Evolutionary conservation across 768 basidiomycete species (phyloP).

Genomic region (Collybiopsis confluens): DNA sequence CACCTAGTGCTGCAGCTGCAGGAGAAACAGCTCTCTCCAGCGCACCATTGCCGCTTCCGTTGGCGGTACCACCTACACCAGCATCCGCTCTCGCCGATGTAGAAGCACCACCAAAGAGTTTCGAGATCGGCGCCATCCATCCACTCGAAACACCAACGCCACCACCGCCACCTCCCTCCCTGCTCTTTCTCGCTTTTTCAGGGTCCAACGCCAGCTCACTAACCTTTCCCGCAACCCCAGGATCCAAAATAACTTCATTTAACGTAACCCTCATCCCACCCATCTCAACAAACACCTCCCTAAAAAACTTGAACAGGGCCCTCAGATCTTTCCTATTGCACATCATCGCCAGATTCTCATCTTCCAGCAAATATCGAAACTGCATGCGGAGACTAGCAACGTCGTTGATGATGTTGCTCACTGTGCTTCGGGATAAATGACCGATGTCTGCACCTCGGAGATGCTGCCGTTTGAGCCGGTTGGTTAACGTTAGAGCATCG

Average conservation of each 20-base stretch:
- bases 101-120: slow-evolving; percentile 51
- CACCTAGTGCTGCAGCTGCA: slow-evolving; percentile 2
- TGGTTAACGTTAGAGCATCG: slow-evolving; percentile 84
- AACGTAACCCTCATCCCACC: slow-evolving; percentile 76
- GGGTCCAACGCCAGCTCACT: slow-evolving; percentile 69
- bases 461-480: slow-evolving; percentile 87
- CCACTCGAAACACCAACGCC: slow-evolving; percentile 35
- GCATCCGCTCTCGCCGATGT: slow-evolving; percentile 22
- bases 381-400: slow-evolving; percentile 62
- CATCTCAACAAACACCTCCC: slow-evolving; percentile 80
- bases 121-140: slow-evolving; percentile 88
- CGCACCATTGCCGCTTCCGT: neutral
- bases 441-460: slow-evolving; percentile 81
- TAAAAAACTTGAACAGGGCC: slow-evolving; percentile 76
- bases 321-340: slow-evolving; percentile 81
- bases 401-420: slow-evolving; percentile 72
- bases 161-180: too few species aligned
- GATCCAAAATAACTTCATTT: slow-evolving; percentile 90
- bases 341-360: slow-evolving; percentile 57
- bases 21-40: slow-evolving; percentile 10
- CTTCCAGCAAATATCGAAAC: slow-evolving; percentile 72
- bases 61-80: slow-evolving; percentile 3
- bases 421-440: slow-evolving; percentile 80
- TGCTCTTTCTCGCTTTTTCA: slow-evolving; percentile 41
- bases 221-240: slow-evolving; percentile 64